Percentiles rank a stretch among this genome's conserved stretches.
Conservation (phyloP, 2,329 filamentous ascomycete genomes). For the Apiospora marii region DNA sequence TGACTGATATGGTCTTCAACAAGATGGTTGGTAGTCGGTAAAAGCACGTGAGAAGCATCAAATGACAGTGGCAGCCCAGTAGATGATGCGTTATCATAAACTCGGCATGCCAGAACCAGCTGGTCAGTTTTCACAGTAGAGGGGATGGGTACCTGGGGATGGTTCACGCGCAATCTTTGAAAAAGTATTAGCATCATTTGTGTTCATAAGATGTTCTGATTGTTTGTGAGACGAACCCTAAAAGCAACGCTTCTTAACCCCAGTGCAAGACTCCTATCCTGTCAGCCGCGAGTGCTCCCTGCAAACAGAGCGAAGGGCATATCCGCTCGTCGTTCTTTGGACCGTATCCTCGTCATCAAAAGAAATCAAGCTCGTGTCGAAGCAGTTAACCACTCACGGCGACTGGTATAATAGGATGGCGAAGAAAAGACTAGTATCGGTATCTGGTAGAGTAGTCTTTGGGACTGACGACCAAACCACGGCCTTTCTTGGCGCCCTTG, state of each 20-base stretch:
- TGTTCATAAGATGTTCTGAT: slow-evolving; percentile 33
- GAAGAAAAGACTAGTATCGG: slow-evolving; percentile 37
- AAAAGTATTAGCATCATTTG: slow-evolving; percentile 41
- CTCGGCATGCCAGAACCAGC: background rate
- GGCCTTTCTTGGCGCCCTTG: slow-evolving; percentile 96
- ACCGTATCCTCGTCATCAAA: background rate
- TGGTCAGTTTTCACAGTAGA: background rate
- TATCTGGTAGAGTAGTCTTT: slow-evolving; percentile 67
- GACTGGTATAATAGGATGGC: background rate
- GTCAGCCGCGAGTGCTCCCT: background rate
- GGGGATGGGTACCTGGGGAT: slow-evolving; percentile 11
- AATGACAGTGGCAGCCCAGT: background rate
- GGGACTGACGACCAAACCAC: slow-evolving; percentile 94
- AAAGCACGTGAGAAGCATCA: background rate
- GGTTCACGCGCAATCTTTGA: slow-evolving; percentile 30
- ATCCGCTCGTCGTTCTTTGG: slow-evolving; percentile 2
- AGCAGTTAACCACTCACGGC: background rate
- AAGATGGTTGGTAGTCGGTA: background rate
- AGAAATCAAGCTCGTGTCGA: background rate
- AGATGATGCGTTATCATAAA: background rate
- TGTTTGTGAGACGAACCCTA: slow-evolving; percentile 49
- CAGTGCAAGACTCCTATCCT: slow-evolving; percentile 1
- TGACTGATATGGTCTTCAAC: background rate
- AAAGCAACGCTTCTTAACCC: slow-evolving; percentile 11
- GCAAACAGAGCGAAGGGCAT: background rate